Conservation (phyloP, 257 asterid species). For the Schizonepeta tenuifolia region DNA sequence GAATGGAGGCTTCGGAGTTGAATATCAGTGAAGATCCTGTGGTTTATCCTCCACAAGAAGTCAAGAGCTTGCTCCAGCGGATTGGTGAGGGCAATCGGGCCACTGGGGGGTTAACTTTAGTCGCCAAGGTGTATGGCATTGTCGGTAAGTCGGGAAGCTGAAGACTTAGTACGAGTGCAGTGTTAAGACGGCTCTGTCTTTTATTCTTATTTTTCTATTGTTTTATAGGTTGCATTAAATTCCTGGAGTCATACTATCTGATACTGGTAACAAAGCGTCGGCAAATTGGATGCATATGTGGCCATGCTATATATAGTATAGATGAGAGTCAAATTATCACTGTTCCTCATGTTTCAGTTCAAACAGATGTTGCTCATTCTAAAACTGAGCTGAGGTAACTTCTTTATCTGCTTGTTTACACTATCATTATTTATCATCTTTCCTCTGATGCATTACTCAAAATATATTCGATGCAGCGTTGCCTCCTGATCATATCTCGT, state of each 20-base stretch:
- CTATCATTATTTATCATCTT: conserved; percentile 6
- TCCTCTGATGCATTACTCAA: conserved; percentile 14
- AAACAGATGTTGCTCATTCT: conserved; percentile 96
- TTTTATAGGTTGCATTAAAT: conserved; percentile 82
- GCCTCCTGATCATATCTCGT: conserved; percentile 6
- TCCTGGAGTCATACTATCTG: conserved; percentile 91
- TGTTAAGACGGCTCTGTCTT: conserved; percentile 14
- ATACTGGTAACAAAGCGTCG: conserved; percentile 89
- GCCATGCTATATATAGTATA: conserved; percentile 93
- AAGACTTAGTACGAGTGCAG: conserved; percentile 18
- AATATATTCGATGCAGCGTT: background rate
- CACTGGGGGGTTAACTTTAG: conserved; percentile 90
- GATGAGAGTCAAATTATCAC: conserved; percentile 95
- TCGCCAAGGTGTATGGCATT: conserved; percentile 96
- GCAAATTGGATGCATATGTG: conserved; percentile 91
- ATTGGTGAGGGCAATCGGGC: conserved; percentile 98
- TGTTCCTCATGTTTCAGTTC: conserved; percentile 91
- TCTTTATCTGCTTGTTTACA: conserved; percentile 27
- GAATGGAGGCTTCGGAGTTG: conserved; percentile 96
- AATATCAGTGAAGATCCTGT: conserved; percentile 98
- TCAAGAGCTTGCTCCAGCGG: conserved; percentile 87
- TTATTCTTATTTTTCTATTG: conserved; percentile 26
- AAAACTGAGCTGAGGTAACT: conserved; percentile 91
- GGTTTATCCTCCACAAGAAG: conserved; percentile 91
- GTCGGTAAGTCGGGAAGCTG: conserved; percentile 65